These are phyloP conservation scores for Lachnellula arida DNA, from an alignment of 2,329 filamentous ascomycete species.

Conservation along the genomic window DNA sequence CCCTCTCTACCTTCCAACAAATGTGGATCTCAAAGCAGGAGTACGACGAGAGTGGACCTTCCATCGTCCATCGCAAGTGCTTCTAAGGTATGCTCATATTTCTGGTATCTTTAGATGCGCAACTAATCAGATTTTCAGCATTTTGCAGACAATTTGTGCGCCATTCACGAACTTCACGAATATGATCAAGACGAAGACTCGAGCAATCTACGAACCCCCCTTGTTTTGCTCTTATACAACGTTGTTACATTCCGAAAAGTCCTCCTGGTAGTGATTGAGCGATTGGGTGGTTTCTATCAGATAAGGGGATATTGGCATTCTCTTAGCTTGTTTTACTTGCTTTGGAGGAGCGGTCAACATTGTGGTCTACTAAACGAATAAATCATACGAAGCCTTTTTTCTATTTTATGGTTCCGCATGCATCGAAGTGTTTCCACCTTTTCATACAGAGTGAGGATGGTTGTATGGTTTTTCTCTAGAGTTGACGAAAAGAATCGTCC, in stretches of 20 bases:
- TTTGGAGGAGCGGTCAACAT: slow-evolving; percentile 27
- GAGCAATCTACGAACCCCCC: slow-evolving; percentile 24
- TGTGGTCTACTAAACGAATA: slow-evolving; percentile 29
- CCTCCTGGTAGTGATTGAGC: slow-evolving; percentile 31
- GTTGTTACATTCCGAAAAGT: slow-evolving; percentile 33
- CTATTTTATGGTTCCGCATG: slow-evolving; percentile 16
- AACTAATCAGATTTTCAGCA: slow-evolving; percentile 6
- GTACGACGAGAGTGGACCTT: slow-evolving; percentile 99
- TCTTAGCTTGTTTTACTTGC: slow-evolving; percentile 28
- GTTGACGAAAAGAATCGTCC: slow-evolving; percentile 17
- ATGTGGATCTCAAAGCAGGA: slow-evolving; percentile 99
- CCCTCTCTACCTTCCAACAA: slow-evolving; percentile 99
- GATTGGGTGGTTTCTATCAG: slow-evolving; percentile 28
- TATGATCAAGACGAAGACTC: slow-evolving; percentile 30
- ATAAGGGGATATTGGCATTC: slow-evolving; percentile 22
- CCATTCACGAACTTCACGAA: slow-evolving; percentile 32
- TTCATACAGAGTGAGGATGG: slow-evolving; percentile 18
- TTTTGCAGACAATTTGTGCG: slow-evolving; percentile 26
- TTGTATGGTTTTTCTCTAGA: slow-evolving; percentile 20
- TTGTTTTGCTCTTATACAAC: slow-evolving; percentile 28
- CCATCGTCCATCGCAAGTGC: slow-evolving; percentile 99
- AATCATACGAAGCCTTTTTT: slow-evolving; percentile 30
- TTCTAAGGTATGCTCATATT: slow-evolving; percentile 71
- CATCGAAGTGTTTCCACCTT: slow-evolving; percentile 15
- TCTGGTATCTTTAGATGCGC: background rate